Percentiles rank a stretch among this genome's conserved stretches.
These are phyloP conservation scores for Aspergillus aculeatus DNA, from an alignment of 2,329 filamentous ascomycete species.

Conservation along the genomic window DNA sequence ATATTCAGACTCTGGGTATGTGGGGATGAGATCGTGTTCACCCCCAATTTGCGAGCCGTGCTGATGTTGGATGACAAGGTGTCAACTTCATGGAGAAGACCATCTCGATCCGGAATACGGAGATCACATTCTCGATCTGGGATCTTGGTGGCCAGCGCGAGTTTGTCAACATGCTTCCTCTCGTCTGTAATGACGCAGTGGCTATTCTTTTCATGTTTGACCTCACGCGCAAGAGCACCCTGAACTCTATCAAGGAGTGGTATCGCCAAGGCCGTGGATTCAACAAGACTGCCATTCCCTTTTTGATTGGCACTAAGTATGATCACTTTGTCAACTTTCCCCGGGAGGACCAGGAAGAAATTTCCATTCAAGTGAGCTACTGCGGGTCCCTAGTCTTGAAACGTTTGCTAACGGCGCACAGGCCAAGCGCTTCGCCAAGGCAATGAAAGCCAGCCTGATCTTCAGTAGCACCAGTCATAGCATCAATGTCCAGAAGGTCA, in stretches of 20 bases:
- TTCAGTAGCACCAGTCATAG: conserved; percentile 99
- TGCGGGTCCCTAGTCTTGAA: background rate
- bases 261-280: conserved; percentile 96
- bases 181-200: conserved; percentile 99
- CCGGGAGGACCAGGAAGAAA: conserved; percentile 95
- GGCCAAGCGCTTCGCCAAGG: conserved; percentile 94
- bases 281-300: conserved; percentile 99
- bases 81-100: conserved; percentile 99
- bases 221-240: conserved; percentile 91
- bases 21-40: background rate
- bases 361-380: conserved; percentile 77
- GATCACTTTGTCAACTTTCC: conserved; percentile 99
- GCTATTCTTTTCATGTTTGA: conserved; percentile 99
- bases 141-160: conserved; percentile 96
- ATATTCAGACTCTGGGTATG: conserved; percentile 88
- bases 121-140: conserved; percentile 99
- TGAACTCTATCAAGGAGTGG: conserved; percentile 99
- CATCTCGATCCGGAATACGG: conserved; percentile 97
- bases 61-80: conserved; percentile 49
- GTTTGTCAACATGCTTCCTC: conserved; percentile 98
- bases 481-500: conserved; percentile 98
- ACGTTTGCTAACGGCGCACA: conserved; percentile 41
- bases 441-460: conserved; percentile 95
- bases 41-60: conserved; percentile 3
- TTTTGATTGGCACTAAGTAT: conserved; percentile 96